Evolutionary conservation across 2,329 filamentous ascomycete genomes (phyloP), one percentile per base, ranked within the genome.

Genomic region (Periconia sp.): DNA sequence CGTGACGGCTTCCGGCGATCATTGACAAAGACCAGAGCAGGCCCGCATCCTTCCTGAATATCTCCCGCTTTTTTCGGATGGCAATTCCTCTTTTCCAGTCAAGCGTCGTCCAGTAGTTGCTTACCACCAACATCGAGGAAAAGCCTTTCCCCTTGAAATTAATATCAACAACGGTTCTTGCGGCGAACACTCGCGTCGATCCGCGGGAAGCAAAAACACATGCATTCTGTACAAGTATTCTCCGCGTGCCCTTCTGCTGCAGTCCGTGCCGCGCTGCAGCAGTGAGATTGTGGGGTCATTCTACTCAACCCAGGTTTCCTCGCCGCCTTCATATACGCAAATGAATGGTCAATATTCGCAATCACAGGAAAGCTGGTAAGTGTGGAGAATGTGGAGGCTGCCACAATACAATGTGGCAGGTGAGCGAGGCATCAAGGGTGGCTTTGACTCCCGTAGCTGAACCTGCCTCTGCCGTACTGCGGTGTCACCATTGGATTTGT

Each of bases 381-480:
- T 63, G 60, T 59, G 60, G 63, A 59, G 59, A 56, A 59, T 55
- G 56, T 58, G 57, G 60, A 62, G 54, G 34, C 31, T 34, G 53
- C 43, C 46, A 43, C 36, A 47, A 37, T 36, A 39, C 45, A 38
- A 46, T 48, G 44, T 43, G 48, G 52, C 51, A 56, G 48, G 46
- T 48, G 35, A 47, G 34, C 21, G 33, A 23, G 25, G 24, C 26
- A 42, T 29, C 42, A 48, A 41, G 35, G 32, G 31, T 35, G 43
- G 47, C 40, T 52, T 45, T 18, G 48, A 48, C 40, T 46, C 36
- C 48, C 49, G 54, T 52, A 57, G 46, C 55, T 59, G 49, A 45
- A 54, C 28, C 35, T 44, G 48, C 48, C 52, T 54, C 48, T 63
- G 50, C 59, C 55, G 54, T 46, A 48, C 52, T 63, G 60, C 41